Conservation (phyloP, 257 asterid species). For the Schizonepeta tenuifolia region DNA sequence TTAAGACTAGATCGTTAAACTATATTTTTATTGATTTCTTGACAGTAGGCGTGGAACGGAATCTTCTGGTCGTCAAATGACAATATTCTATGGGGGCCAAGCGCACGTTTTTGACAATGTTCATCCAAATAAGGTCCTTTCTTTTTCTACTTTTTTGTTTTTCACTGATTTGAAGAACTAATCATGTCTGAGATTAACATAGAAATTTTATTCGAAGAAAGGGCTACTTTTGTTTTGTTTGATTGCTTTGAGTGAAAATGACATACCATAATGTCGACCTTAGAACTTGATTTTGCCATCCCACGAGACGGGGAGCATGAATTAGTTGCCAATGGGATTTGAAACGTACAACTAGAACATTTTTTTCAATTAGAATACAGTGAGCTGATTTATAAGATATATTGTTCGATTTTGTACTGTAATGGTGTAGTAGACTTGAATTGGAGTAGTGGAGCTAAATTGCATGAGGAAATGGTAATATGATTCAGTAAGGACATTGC, state of each 20-base stretch:
- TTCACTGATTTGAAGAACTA: not conserved
- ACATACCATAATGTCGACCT: not conserved
- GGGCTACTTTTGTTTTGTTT: not conserved
- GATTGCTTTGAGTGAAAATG: conserved; percentile 6
- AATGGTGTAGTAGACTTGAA: conserved; percentile 8
- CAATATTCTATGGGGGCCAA: conserved; percentile 94
- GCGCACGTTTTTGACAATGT: conserved; percentile 93
- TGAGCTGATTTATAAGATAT: not conserved
- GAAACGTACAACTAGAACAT: too few species aligned
- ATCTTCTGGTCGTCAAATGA: conserved; percentile 74
- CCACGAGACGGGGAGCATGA: not conserved
- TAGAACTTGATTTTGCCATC: not conserved
- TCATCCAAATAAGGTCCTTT: conserved; percentile 78
- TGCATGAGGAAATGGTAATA: conserved; percentile 3
- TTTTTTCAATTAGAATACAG: not conserved
- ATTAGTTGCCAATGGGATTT: not conserved
- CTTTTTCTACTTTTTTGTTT: conserved; percentile 19
- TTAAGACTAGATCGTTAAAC: conserved; percentile 23
- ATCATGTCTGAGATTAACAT: not conserved
- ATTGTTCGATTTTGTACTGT: not conserved
- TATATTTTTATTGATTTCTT: conserved; percentile 32
- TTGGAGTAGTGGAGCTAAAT: not conserved
- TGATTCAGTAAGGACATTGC: not conserved
- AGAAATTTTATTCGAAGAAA: conserved; percentile 1
- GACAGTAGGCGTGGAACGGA: conserved; percentile 65